Conservation (phyloP, 2,329 filamentous ascomycete species). For the Verticillium nubilum region DNA sequence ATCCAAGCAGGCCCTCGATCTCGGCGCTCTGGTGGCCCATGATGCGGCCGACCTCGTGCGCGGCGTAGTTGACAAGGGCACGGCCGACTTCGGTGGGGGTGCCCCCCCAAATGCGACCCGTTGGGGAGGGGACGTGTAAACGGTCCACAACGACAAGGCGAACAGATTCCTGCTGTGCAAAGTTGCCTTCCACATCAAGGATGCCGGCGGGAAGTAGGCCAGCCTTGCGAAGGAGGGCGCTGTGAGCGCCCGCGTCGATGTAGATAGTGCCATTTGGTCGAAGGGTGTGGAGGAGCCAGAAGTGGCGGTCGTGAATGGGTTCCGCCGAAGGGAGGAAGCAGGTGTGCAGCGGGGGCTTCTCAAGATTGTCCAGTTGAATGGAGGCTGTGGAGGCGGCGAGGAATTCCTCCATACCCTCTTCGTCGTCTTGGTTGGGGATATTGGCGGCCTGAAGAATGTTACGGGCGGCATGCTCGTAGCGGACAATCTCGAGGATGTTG, state of each 20-base stretch:
- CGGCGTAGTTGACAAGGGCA: conserved; percentile 89
- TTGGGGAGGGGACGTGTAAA: conserved; percentile 27
- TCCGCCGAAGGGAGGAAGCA: conserved; percentile 81
- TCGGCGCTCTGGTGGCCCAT: conserved; percentile 78
- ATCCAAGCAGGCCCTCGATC: conserved; percentile 76
- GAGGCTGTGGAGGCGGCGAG: conserved; percentile 37
- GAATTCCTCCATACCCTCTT: conserved; percentile 20
- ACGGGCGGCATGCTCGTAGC: conserved; percentile 61
- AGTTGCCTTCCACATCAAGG: conserved; percentile 80
- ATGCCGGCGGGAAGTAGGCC: conserved; percentile 88
- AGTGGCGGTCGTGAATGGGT: conserved; percentile 87
- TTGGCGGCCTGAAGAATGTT: conserved; percentile 18
- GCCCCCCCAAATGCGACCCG: conserved; percentile 43
- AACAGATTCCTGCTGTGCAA: conserved; percentile 89
- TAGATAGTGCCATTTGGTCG: conserved; percentile 86
- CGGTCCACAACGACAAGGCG: conserved; percentile 75
- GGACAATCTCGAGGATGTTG: conserved; percentile 83
- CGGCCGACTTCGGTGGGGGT: conserved; percentile 71
- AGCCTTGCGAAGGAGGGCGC: conserved; percentile 75
- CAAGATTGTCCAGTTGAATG: conserved; percentile 25
- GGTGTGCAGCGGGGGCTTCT: conserved; percentile 70
- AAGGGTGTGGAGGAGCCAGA: conserved; percentile 94
- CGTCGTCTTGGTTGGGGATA: conserved; percentile 11
- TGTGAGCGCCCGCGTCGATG: conserved; percentile 85
- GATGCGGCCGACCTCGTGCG: conserved; percentile 75